phyloP scores from a whole-genome alignment of 495 filamentous ascomycete genomes.

The Barbatosphaeria neglecta region DNA sequence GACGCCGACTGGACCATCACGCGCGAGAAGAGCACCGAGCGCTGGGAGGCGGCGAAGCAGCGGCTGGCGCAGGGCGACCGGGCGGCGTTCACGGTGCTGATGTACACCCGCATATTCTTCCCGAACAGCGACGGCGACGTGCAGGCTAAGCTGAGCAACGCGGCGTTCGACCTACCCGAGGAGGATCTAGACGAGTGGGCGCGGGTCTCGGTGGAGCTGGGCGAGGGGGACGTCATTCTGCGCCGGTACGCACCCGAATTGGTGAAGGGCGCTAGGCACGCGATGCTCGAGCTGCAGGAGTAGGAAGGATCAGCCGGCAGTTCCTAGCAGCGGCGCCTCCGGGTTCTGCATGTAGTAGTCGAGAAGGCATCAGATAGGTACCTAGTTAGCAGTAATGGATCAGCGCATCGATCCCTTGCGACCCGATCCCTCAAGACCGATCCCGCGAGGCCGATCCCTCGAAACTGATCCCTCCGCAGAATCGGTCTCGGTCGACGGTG shows the following conservation, averaged over 20 bases:
- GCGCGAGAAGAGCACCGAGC: conserved; percentile 26
- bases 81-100: conserved; percentile 33
- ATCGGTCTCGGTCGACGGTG: too few species aligned
- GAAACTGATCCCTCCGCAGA: too few species aligned
- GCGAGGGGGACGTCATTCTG: not conserved
- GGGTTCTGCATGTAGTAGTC: too few species aligned
- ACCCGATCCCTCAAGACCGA: too few species aligned
- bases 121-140: conserved; percentile 28
- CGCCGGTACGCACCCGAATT: not conserved
- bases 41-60: conserved; percentile 29
- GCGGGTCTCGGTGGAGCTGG: conserved; percentile 24
- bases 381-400: too few species aligned
- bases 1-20: conserved; percentile 46
- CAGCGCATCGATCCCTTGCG: too few species aligned
- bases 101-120: conserved; percentile 43
- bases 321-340: too few species aligned
- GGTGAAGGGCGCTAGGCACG: too few species aligned
- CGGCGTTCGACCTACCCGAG: conserved; percentile 36
- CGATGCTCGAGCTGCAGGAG: too few species aligned
- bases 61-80: conserved; percentile 29
- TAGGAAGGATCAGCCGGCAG: too few species aligned
- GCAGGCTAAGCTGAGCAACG: conserved; percentile 32
- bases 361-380: too few species aligned
- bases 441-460: too few species aligned
- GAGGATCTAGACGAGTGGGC: conserved; percentile 51